Evolutionary conservation across 371 early-diverging fungal genomes (phyloP), one percentile per base, ranked within the genome.

Genomic region (Polyrhizophydium stewartii): DNA sequence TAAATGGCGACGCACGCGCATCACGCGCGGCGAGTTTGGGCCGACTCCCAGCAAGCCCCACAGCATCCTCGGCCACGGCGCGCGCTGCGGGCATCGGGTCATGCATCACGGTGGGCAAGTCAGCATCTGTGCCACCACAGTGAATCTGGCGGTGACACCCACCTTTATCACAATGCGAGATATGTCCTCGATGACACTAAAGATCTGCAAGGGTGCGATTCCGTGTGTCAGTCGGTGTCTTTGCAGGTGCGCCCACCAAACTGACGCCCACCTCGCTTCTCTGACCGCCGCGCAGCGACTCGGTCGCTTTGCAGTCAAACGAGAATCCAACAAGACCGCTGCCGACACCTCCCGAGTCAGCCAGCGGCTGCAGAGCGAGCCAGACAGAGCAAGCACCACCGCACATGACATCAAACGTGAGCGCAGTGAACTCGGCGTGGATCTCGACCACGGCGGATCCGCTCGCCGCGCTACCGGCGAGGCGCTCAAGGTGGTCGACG

Each of bases 371-470:
- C 25, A 53, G 3, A 24, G 30, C 2, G 55, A 3, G 24, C 5
- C 32, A 10, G 5, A 35, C 7, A 35, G 3, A 35, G 7, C 3
- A 3, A 35, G 35, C 35, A 13, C 13, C 35, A 16, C 5, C 56
- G 5, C 30, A 21, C 31, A 61, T 61, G 43, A 61, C 37, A 43
- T 61, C 61, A 38, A 61, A 6, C 2, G 61, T 55, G 19, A 41
- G 25, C 12, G 24, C 12, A 28, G 61, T 35, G 33, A 60, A 59
- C 27, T 35, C 47, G 35, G 52, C 28, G 46, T 47, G 19, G 31
- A 46, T 37, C 33, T 51, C 25, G 37, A 31, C 51, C 12, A 27
- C 50, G 21, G 28, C 31, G 27, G n/a, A 6, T 43, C 38, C 40
- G n/a, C 56, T 22, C 7, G 3, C 17, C 17, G 22, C 43, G 22